phyloP scores from a whole-genome alignment of 495 filamentous ascomycete genomes.

The Aspergillus campestris region DNA sequence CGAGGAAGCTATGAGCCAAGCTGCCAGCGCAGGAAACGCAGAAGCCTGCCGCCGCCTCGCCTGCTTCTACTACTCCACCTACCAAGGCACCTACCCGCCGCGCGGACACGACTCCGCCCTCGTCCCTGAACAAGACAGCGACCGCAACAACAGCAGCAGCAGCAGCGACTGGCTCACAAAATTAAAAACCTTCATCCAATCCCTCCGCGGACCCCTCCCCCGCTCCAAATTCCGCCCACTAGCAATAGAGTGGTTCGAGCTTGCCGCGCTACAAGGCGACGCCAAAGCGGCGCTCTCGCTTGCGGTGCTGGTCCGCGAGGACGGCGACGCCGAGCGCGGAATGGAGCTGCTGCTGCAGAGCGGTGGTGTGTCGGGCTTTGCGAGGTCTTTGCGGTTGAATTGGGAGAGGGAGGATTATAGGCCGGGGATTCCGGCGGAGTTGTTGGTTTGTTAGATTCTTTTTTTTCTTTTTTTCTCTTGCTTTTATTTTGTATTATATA shows the following conservation, averaged over 20 bases:
- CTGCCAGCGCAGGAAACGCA: constrained; percentile 18
- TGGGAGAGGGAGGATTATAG: constrained; percentile 18
- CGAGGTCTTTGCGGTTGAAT: constrained; percentile 2
- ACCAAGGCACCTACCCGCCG: constrained; percentile 15
- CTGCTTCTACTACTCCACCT: constrained; percentile 32
- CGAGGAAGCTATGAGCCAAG: constrained; percentile 29
- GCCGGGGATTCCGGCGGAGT: constrained; percentile 11
- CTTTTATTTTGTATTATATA: too few species aligned
- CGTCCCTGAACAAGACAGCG: neutral
- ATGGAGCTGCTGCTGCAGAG: neutral
- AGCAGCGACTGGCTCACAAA: neutral
- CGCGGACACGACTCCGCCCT: constrained; percentile 10
- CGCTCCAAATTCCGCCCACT: constrained; percentile 17
- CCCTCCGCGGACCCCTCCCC: neutral
- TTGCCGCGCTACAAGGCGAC: constrained; percentile 9
- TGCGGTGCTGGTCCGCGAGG: constrained; percentile 17
- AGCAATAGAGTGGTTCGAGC: constrained; percentile 27
- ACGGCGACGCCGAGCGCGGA: constrained; percentile 5
- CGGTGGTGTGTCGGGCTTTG: neutral
- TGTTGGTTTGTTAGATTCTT: constrained; percentile 9
- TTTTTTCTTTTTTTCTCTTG: constrained; percentile 18
- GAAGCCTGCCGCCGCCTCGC: constrained; percentile 27
- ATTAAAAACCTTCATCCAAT: neutral
- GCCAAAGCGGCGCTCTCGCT: constrained; percentile 11
- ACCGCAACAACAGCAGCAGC: neutral